These are phyloP conservation scores for Penicillium sp. DNA, from an alignment of 2,329 filamentous ascomycete species.

Conservation along the genomic window DNA sequence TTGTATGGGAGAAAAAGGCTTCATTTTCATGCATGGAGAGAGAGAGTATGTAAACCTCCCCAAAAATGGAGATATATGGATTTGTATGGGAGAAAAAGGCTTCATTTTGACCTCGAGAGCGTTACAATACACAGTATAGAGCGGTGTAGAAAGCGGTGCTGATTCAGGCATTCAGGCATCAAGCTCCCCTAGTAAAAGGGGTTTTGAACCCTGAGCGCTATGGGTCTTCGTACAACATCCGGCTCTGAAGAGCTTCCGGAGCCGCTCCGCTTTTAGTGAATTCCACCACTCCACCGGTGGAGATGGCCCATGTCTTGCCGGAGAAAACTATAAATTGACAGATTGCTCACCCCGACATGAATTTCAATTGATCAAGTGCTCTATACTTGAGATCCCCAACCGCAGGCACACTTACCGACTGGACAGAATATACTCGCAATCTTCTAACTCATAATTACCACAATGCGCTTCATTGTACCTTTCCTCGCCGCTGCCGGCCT, in stretches of 20 bases:
- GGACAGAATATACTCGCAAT: not conserved
- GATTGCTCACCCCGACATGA: not conserved
- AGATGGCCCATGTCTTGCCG: not conserved
- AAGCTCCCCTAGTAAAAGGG: too few relatives aligned
- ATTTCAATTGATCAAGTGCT: not conserved
- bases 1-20: too few relatives aligned
- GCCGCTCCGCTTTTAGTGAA: not conserved
- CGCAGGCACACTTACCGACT: not conserved
- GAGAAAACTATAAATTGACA: not conserved
- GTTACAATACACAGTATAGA: too few relatives aligned
- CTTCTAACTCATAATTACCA: not conserved
- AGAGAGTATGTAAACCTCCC: too few relatives aligned
- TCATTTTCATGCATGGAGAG: too few relatives aligned
- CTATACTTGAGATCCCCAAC: not conserved
- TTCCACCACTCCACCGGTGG: not conserved
- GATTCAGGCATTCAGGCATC: too few relatives aligned
- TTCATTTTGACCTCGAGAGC: too few relatives aligned
- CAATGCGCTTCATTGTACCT: constrained; percentile 7
- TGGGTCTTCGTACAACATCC: too few relatives aligned
- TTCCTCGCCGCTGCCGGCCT: constrained; percentile 6
- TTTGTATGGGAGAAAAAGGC: too few relatives aligned
- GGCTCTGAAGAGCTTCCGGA: not conserved
- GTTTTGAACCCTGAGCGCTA: too few relatives aligned
- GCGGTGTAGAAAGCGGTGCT: too few relatives aligned
- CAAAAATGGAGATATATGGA: too few relatives aligned